Percentiles rank a stretch among this genome's conserved stretches.
Evolutionary conservation across 2,329 filamentous ascomycete species (phyloP).

Genomic region (Rhytidhysteron rufulum): DNA sequence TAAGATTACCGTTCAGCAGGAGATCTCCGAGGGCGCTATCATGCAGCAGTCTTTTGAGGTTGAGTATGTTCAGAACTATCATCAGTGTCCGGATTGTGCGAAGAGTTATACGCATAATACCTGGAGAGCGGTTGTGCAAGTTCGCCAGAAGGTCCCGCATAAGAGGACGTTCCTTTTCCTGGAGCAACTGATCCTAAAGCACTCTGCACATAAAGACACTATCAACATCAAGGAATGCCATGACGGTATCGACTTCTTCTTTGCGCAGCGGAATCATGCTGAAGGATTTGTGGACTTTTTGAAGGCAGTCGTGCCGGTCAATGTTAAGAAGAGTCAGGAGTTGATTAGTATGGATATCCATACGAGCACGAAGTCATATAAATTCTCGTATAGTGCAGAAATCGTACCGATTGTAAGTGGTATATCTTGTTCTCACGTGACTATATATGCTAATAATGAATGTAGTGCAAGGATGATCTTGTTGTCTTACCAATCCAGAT

Average conservation of each 20-base stretch:
- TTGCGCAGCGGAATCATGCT: constrained; percentile 81
- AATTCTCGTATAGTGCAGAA: constrained; percentile 87
- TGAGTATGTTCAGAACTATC: constrained; percentile 81
- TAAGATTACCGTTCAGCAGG: constrained; percentile 87
- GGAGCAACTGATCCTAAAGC: constrained; percentile 94
- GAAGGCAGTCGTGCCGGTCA: constrained; percentile 73
- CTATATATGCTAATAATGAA: constrained; percentile 4
- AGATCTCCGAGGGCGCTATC: constrained; percentile 62
- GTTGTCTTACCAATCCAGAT: constrained; percentile 89
- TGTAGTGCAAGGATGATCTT: constrained; percentile 82
- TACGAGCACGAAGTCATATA: constrained; percentile 87
- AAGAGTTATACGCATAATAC: constrained; percentile 97
- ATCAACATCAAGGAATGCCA: constrained; percentile 98
- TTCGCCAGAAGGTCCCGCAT: constrained; percentile 94
- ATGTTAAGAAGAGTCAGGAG: constrained; percentile 81
- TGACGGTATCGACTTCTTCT: constrained; percentile 96
- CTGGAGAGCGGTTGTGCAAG: constrained; percentile 90
- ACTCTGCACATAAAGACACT: constrained; percentile 75
- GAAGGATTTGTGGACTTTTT: constrained; percentile 92
- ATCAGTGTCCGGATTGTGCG: constrained; percentile 91
- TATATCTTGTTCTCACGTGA: background rate
- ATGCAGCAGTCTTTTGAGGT: constrained; percentile 96
- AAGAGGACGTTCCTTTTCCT: constrained; percentile 83
- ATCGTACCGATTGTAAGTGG: constrained; percentile 69
- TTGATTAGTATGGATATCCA: constrained; percentile 92